These are phyloP conservation scores for Pluteus cervinus DNA, from an alignment of 768 basidiomycete genomes.

Conservation along the genomic window DNA sequence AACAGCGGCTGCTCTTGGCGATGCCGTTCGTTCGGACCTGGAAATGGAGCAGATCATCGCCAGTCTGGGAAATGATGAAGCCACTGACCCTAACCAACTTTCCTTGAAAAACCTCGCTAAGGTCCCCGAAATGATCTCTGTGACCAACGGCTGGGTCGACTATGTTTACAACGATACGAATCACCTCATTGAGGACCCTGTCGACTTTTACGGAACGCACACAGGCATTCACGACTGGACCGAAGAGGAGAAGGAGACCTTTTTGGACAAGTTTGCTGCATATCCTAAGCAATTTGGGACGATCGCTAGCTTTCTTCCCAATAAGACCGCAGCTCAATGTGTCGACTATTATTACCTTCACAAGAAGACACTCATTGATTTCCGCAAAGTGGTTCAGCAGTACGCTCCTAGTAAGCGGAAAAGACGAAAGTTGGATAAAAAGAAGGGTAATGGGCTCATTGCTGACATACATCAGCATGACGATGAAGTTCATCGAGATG, in stretches of 20 bases:
- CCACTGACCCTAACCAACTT: slow-evolving; percentile 89
- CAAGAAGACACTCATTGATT: slow-evolving; percentile 85
- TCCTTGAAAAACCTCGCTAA: slow-evolving; percentile 78
- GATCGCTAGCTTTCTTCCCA: slow-evolving; percentile 71
- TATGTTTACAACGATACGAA: slow-evolving; percentile 82
- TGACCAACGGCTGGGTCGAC: slow-evolving; percentile 53
- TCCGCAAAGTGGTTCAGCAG: slow-evolving; percentile 66
- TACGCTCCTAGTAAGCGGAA: slow-evolving; percentile 63
- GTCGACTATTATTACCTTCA: slow-evolving; percentile 93
- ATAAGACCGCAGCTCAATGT: slow-evolving; percentile 87
- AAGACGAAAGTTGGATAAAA: slow-evolving; percentile 57
- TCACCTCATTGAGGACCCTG: slow-evolving; percentile 69
- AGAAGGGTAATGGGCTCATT: slow-evolving; percentile 77
- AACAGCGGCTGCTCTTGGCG: slow-evolving; percentile 65
- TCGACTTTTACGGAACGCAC: slow-evolving; percentile 66
- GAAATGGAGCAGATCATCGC: slow-evolving; percentile 98
- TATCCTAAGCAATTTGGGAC: slow-evolving; percentile 95
- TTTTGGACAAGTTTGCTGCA: slow-evolving; percentile 75
- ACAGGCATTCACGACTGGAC: slow-evolving; percentile 87
- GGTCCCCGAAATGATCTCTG: slow-evolving; percentile 88
- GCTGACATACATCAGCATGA: slow-evolving; percentile 79
- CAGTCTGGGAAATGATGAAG: slow-evolving; percentile 87
- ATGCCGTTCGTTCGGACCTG: slow-evolving; percentile 88
- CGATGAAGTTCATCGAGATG: slow-evolving; percentile 38
- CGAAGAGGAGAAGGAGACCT: slow-evolving; percentile 71